Evolutionary conservation across 352 stramenopile species (phyloP).

Genomic region (Plasmopara viticola): DNA sequence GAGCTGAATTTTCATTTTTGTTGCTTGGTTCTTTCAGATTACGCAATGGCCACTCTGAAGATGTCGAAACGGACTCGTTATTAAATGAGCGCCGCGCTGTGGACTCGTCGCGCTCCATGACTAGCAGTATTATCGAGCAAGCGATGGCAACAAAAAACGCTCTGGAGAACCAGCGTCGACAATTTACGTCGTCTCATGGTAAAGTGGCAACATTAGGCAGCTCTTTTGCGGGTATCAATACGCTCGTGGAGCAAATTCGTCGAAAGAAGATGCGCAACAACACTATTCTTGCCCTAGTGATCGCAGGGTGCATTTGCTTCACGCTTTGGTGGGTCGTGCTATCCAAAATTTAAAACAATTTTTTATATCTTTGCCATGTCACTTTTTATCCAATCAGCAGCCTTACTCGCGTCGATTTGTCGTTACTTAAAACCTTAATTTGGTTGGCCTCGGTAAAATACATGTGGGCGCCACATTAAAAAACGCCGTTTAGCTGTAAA

Average conservation of each 20-base stretch:
- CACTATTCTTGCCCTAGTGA: slow-evolving; percentile 93
- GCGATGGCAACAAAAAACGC: slow-evolving; percentile 80
- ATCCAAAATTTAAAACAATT: slow-evolving; percentile 39
- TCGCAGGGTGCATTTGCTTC: slow-evolving; percentile 94
- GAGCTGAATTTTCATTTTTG: not conserved
- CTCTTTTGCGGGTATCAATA: slow-evolving; percentile 93
- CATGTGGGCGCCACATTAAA: slow-evolving; percentile 14
- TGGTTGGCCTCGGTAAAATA: slow-evolving; percentile 14
- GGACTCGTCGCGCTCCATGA: slow-evolving; percentile 74
- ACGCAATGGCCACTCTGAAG: slow-evolving; percentile 40
- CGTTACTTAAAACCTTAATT: not conserved
- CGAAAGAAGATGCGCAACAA: slow-evolving; percentile 97
- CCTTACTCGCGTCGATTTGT: slow-evolving; percentile 6
- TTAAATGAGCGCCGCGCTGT: slow-evolving; percentile 75
- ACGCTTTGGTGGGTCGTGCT: slow-evolving; percentile 93
- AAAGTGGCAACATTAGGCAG: slow-evolving; percentile 83
- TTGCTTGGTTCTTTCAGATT: slow-evolving; percentile 20
- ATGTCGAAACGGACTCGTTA: slow-evolving; percentile 71
- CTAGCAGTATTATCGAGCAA: slow-evolving; percentile 85
- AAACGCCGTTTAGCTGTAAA: slow-evolving; percentile 17
- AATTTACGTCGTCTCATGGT: slow-evolving; percentile 76
- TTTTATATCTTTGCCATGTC: too few species aligned
- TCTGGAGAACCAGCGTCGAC: slow-evolving; percentile 85
- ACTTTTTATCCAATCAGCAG: slow-evolving; percentile 16
- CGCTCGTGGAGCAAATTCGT: slow-evolving; percentile 93